phyloP scores from a whole-genome alignment of 768 basidiomycete species.

The Tephrocybe sp. region DNA sequence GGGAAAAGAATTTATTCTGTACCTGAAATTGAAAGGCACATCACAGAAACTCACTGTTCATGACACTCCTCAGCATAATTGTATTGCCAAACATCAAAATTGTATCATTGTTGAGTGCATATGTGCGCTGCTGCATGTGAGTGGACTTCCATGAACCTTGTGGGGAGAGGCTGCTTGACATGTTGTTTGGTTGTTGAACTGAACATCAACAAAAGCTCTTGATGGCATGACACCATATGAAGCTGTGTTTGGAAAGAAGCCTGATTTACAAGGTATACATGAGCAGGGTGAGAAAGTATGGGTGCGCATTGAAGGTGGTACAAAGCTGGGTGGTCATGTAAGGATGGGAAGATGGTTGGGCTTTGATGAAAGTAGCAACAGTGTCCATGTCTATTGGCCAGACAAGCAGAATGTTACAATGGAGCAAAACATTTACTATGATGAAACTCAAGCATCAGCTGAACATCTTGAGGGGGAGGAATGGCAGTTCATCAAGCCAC shows the following conservation, averaged over 20 bases:
- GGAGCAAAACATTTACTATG: too few species aligned
- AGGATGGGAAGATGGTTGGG: too few species aligned
- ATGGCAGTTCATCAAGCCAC: too few species aligned
- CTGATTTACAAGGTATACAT: neutral
- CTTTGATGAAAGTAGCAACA: too few species aligned
- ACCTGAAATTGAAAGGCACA: slow-evolving; percentile 37
- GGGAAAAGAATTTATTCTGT: slow-evolving; percentile 29
- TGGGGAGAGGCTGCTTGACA: slow-evolving; percentile 8
- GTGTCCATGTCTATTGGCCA: too few species aligned
- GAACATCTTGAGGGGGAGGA: too few species aligned
- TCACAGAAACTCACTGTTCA: slow-evolving; percentile 35
- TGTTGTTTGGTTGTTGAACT: slow-evolving; percentile 3
- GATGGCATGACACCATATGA: too few species aligned
- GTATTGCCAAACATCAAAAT: slow-evolving; percentile 42
- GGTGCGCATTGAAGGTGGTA: too few species aligned
- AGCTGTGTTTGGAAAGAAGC: slow-evolving; percentile 7
- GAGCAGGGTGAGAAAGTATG: neutral
- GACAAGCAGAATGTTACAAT: too few species aligned
- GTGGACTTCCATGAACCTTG: slow-evolving; percentile 22
- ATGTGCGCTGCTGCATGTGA: slow-evolving; percentile 33
- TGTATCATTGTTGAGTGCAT: slow-evolving; percentile 32
- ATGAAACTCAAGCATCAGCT: too few species aligned
- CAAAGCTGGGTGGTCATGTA: too few species aligned
- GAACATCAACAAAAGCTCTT: neutral
- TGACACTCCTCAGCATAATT: slow-evolving; percentile 44